Evolutionary conservation across 2,329 filamentous ascomycete species (phyloP).

Genomic region (Trichoderma breve): DNA sequence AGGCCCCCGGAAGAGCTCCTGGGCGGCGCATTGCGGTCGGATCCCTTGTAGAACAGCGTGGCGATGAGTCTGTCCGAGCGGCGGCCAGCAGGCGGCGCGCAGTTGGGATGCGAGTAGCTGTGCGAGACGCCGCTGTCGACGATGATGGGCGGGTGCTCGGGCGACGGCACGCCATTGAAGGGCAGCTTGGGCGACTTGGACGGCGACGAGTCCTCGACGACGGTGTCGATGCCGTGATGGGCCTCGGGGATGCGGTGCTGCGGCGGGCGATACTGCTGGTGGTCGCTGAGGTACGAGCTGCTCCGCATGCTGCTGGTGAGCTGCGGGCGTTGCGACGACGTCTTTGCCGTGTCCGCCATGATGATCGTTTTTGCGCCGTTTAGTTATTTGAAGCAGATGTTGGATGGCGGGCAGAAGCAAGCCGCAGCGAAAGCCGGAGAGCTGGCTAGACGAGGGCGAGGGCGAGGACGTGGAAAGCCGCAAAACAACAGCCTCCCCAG

Average conservation of each 20-base stretch:
- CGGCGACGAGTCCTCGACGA: constrained; percentile 53
- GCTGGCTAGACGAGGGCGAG: not conserved
- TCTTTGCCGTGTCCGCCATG: constrained; percentile 26
- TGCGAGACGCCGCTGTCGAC: constrained; percentile 62
- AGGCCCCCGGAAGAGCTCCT: constrained; percentile 29
- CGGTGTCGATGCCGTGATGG: constrained; percentile 63
- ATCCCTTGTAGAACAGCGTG: constrained; percentile 62
- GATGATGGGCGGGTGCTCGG: constrained; percentile 57
- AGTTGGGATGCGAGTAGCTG: constrained; percentile 62
- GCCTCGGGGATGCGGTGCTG: constrained; percentile 46
- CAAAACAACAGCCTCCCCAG: not conserved
- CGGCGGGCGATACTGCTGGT: constrained; percentile 62
- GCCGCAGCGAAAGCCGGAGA: not conserved
- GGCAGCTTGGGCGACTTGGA: constrained; percentile 42
- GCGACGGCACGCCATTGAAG: constrained; percentile 61
- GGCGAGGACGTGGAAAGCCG: not conserved
- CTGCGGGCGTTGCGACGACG: constrained; percentile 44
- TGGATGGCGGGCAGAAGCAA: not conserved
- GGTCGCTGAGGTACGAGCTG: constrained; percentile 61
- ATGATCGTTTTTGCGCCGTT: not conserved
- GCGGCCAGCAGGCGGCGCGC: constrained; percentile 51
- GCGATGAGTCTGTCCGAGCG: constrained; percentile 55
- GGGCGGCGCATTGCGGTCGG: constrained; percentile 33
- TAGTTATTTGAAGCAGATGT: not conserved
- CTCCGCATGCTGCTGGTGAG: constrained; percentile 53